A percentile compares a stretch with the other conserved stretches of the same genome.
Evolutionary conservation across 768 basidiomycete species (phyloP).

Genomic region (Paxillus ammoniavirescens): DNA sequence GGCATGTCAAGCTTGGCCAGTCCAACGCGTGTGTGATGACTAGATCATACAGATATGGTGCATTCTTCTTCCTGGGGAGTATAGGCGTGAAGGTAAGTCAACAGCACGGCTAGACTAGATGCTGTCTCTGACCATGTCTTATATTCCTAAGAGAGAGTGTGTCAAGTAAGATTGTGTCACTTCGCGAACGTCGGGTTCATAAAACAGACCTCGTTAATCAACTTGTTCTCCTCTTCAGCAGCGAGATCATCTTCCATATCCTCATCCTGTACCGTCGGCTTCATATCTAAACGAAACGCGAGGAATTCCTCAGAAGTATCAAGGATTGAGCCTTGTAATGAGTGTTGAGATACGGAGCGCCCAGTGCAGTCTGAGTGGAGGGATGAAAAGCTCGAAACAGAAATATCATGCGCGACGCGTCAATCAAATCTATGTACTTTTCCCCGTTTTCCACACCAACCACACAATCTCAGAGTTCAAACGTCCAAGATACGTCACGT

Average conservation of each 20-base stretch:
- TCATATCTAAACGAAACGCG: conserved; percentile 34
- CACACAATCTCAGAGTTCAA: not conserved
- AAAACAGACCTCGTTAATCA: conserved; percentile 75
- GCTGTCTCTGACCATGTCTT: conserved; percentile 67
- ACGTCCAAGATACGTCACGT: not conserved
- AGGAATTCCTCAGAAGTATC: not conserved
- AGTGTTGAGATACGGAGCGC: too few species aligned
- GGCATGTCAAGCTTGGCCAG: conserved; percentile 97
- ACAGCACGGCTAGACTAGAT: not conserved
- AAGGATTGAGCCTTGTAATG: too few species aligned
- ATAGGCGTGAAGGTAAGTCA: not conserved
- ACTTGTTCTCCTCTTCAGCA: conserved; percentile 84
- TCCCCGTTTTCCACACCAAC: too few species aligned
- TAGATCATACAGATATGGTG: conserved; percentile 95
- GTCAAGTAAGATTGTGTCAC: conserved; percentile 8
- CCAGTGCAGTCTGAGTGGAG: too few species aligned
- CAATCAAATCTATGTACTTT: not conserved
- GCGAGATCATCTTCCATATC: conserved; percentile 78
- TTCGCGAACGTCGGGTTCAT: not conserved
- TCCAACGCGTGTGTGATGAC: conserved; percentile 97
- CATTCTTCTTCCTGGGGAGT: conserved; percentile 83
- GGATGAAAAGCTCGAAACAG: not conserved
- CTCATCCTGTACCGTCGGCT: conserved; percentile 47
- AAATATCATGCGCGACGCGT: conserved; percentile 25
- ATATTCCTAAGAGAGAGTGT: conserved; percentile 57